These are phyloP conservation scores for Guyanaporus albipodus DNA, from an alignment of 768 basidiomycete genomes.

Conservation along the genomic window DNA sequence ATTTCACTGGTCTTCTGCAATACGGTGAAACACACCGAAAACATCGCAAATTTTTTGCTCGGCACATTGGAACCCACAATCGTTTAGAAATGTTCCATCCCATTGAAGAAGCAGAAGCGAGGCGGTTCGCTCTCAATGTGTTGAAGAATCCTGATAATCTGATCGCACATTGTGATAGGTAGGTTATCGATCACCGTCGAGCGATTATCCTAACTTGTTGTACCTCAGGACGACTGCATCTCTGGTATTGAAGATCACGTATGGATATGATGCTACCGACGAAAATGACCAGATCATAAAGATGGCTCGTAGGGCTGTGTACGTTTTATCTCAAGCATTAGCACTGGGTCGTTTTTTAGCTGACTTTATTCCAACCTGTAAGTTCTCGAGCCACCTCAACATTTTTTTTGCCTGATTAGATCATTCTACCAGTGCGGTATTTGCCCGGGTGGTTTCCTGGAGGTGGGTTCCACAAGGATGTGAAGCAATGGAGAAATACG, in stretches of 20 bases:
- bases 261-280: constrained; percentile 33
- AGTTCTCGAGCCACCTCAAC: background rate
- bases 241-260: constrained; percentile 30
- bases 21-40: background rate
- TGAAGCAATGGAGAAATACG: background rate
- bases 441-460: constrained; percentile 17
- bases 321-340: constrained; percentile 5
- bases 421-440: constrained; percentile 3
- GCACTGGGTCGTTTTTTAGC: constrained; percentile 4
- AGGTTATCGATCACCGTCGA: background rate
- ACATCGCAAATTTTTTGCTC: background rate
- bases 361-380: constrained; percentile 4
- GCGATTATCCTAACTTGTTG: background rate
- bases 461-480: constrained; percentile 7
- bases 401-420: background rate
- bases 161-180: constrained; percentile 1
- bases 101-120: background rate
- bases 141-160: constrained; percentile 1
- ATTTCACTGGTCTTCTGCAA: background rate
- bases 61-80: background rate
- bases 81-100: constrained; percentile 1
- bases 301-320: constrained; percentile 21
- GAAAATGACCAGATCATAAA: constrained; percentile 32
- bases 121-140: background rate
- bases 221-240: constrained; percentile 30